Conservation (phyloP, 306 rosid genomes). For the Neltuma alba region DNA sequence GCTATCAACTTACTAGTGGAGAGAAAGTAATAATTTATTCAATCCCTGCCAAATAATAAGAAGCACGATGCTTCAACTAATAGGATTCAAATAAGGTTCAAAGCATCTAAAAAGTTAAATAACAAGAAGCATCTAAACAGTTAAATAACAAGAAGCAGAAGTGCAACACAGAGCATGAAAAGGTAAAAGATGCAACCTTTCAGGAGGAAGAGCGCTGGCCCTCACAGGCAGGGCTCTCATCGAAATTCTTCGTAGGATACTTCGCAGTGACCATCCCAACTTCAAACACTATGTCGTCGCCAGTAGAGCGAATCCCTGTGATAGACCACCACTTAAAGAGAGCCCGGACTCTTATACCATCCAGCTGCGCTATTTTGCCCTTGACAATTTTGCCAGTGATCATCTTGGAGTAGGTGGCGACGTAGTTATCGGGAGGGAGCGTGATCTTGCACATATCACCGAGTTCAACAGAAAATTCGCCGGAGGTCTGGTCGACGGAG, state of each 20-base stretch:
- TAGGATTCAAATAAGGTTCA: slow-evolving; percentile 17
- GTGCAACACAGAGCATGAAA: background rate
- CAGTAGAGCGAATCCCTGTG: slow-evolving; percentile 81
- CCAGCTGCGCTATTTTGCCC: slow-evolving; percentile 67
- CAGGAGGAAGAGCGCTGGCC: slow-evolving; percentile 76
- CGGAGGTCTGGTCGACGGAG: slow-evolving; percentile 62
- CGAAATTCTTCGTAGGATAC: slow-evolving; percentile 75
- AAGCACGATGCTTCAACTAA: background rate
- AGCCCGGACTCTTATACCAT: slow-evolving; percentile 86
- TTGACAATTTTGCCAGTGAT: slow-evolving; percentile 73
- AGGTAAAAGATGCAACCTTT: slow-evolving; percentile 43
- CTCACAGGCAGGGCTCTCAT: slow-evolving; percentile 77
- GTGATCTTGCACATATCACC: slow-evolving; percentile 81
- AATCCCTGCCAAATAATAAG: background rate
- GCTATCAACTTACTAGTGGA: slow-evolving; percentile 5
- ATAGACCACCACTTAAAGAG: slow-evolving; percentile 94
- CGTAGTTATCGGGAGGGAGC: slow-evolving; percentile 96
- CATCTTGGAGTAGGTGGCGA: slow-evolving; percentile 76
- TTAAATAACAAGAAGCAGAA: background rate
- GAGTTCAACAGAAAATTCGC: slow-evolving; percentile 70
- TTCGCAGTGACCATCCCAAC: slow-evolving; percentile 85
- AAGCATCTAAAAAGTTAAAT: no score
- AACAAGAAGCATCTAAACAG: no score
- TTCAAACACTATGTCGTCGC: slow-evolving; percentile 86
- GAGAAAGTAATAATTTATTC: slow-evolving; percentile 27